Percentiles rank a stretch among this genome's conserved stretches.
Evolutionary conservation across 768 basidiomycete species (phyloP).

Genomic region (Boletus sp.): DNA sequence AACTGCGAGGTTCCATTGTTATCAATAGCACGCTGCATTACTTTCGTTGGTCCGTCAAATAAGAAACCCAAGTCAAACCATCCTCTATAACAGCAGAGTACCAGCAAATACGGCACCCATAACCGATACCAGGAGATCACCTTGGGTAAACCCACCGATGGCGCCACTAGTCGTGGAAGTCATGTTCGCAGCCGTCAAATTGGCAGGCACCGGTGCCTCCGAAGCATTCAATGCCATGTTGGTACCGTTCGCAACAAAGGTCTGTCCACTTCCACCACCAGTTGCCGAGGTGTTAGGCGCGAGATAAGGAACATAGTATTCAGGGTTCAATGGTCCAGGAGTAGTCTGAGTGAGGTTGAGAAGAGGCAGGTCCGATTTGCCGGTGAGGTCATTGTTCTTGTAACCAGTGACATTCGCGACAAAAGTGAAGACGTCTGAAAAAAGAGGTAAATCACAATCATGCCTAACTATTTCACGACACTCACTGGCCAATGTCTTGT

Average conservation of each 20-base stretch:
- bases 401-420: constrained; percentile 48
- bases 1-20: background rate
- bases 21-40: constrained; percentile 4
- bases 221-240: constrained; percentile 33
- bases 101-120: constrained; percentile 11
- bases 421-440: constrained; percentile 47
- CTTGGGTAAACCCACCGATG: background rate
- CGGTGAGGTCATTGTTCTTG: constrained; percentile 35
- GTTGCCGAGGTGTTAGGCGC: constrained; percentile 36
- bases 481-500: constrained; percentile 32
- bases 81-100: constrained; percentile 13
- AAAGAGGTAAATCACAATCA: background rate
- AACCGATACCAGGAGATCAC: constrained; percentile 3
- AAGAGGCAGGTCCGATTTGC: constrained; percentile 27
- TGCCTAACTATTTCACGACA: background rate
- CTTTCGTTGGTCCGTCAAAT: constrained; percentile 1
- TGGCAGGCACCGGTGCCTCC: constrained; percentile 35
- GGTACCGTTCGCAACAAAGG: constrained; percentile 34
- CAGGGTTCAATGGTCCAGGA: constrained; percentile 41
- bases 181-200: constrained; percentile 30
- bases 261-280: constrained; percentile 39
- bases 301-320: constrained; percentile 38
- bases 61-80: background rate
- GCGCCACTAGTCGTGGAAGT: constrained; percentile 3
- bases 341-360: constrained; percentile 38